Evolutionary conservation across 2,329 filamentous ascomycete species (phyloP).

Genomic region (Dendryphion nanum): DNA sequence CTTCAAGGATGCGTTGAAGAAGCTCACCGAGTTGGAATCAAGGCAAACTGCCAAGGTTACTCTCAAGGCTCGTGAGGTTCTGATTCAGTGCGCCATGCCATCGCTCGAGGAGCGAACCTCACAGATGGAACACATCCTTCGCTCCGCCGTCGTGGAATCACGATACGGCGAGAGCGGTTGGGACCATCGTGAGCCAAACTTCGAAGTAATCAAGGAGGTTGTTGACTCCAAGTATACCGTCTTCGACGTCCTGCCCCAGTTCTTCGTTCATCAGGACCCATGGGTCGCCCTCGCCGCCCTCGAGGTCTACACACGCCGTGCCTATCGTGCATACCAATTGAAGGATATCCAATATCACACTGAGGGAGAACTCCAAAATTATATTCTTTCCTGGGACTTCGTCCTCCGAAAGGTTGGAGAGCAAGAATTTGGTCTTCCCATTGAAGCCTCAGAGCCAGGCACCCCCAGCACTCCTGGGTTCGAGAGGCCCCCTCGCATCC

Average conservation of each 20-base stretch:
- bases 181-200: slow-evolving; percentile 90
- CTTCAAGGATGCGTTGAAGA: slow-evolving; percentile 77
- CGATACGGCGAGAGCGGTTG: slow-evolving; percentile 95
- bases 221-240: slow-evolving; percentile 99
- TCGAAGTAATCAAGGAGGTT: slow-evolving; percentile 93
- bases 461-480: slow-evolving; percentile 66
- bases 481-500: slow-evolving; percentile 68
- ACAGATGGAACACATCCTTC: slow-evolving; percentile 98
- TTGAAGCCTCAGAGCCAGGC: slow-evolving; percentile 78
- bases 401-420: slow-evolving; percentile 89
- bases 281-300: slow-evolving; percentile 93
- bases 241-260: slow-evolving; percentile 90
- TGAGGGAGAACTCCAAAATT: slow-evolving; percentile 71
- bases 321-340: slow-evolving; percentile 92
- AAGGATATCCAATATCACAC: slow-evolving; percentile 87
- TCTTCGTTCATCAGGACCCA: slow-evolving; percentile 91
- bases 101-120: slow-evolving; percentile 91
- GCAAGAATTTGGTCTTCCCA: slow-evolving; percentile 80
- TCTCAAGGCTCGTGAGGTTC: slow-evolving; percentile 92
- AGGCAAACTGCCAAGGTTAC: slow-evolving; percentile 89
- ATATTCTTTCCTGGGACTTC: slow-evolving; percentile 92
- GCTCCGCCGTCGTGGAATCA: slow-evolving; percentile 94
- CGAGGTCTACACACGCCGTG: slow-evolving; percentile 93
- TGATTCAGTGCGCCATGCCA: slow-evolving; percentile 95
- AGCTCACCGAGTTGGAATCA: slow-evolving; percentile 87